phyloP scores from a whole-genome alignment of 495 filamentous ascomycete species.

The Penicillium herquei region DNA sequence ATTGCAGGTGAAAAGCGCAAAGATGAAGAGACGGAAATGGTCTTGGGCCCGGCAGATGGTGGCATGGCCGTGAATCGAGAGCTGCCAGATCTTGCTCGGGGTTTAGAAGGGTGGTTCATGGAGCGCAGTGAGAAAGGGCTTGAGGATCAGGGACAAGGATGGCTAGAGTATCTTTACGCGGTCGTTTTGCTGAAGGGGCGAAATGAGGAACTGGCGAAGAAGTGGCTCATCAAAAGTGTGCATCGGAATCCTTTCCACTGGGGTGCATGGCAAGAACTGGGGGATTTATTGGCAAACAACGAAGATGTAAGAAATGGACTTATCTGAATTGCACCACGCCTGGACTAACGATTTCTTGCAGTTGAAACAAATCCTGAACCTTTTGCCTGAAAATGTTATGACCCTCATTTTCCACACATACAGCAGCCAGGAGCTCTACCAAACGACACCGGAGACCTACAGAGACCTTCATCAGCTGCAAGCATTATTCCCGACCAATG shows the following conservation, averaged over 20 bases:
- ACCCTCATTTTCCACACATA: conserved; percentile 90
- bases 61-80: conserved; percentile 82
- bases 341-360: conserved; percentile 23
- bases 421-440: conserved; percentile 86
- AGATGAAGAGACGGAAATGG: conserved; percentile 96
- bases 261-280: conserved; percentile 92
- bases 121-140: conserved; percentile 57
- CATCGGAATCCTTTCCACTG: conserved; percentile 90
- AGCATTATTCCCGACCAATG: conserved; percentile 76
- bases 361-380: conserved; percentile 56
- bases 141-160: conserved; percentile 74
- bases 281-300: conserved; percentile 68
- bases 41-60: conserved; percentile 88
- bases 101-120: conserved; percentile 73
- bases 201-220: conserved; percentile 78
- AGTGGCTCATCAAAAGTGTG: conserved; percentile 80
- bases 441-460: conserved; percentile 68
- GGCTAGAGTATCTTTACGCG: conserved; percentile 95
- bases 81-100: conserved; percentile 67
- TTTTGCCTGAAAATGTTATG: conserved; percentile 86
- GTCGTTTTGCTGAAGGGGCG: conserved; percentile 88
- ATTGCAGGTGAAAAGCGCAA: conserved; percentile 93
- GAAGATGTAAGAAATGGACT: conserved; percentile 67
- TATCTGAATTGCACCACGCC: conserved; percentile 4
- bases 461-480: conserved; percentile 72